Evolutionary conservation across 179 eudicot species (phyloP), one percentile per base, ranked within the genome.

Genomic region (Corrigiola litoralis): DNA sequence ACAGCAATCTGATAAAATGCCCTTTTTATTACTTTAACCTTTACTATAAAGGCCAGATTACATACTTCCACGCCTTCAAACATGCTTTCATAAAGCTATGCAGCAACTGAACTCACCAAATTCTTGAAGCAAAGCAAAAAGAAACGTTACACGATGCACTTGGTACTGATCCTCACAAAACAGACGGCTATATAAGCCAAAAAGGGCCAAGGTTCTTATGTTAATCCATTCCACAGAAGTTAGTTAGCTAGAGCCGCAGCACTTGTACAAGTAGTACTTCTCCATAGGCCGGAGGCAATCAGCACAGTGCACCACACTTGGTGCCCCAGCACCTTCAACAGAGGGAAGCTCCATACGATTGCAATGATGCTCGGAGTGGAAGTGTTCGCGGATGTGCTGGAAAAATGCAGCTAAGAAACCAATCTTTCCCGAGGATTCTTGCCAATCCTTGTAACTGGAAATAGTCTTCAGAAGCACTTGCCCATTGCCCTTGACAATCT

Each of bases 211-310:
- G 18, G 14, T 31, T 40, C 20, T 27, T 24, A 45, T 4, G 0
- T 21, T 1, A 6, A 21, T 49, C 44, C 44, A 40, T 40, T n/a
- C 44, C 2, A 21, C 1, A 23, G 37, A 31, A 53, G 27, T 34
- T 24, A 14, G 37, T 57, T 66, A 89, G 21, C 88, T 95, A 4
- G 73, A 76, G n/a, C n/a, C n/a, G 80, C 96, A 90, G 77, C 81
- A 80, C 20, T 74, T 80, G 52, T 74, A 80, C 67, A 74, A 65
- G 48, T 74, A 54, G 65, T 66, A 74, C 81, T 77, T 76, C 32
- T 71, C 81, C 84, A 77, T 80, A 4, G 67, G 67, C 14, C 65
- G 73, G 51, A 71, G 77, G 57, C 81, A 80, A 12, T 77, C 81
- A 20, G 73, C 69, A 36, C 81, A 80, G 24, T 21, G 49, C 21